These are phyloP conservation scores for Penicillium paxilli DNA, from an alignment of 495 filamentous ascomycete species.

Conservation along the genomic window DNA sequence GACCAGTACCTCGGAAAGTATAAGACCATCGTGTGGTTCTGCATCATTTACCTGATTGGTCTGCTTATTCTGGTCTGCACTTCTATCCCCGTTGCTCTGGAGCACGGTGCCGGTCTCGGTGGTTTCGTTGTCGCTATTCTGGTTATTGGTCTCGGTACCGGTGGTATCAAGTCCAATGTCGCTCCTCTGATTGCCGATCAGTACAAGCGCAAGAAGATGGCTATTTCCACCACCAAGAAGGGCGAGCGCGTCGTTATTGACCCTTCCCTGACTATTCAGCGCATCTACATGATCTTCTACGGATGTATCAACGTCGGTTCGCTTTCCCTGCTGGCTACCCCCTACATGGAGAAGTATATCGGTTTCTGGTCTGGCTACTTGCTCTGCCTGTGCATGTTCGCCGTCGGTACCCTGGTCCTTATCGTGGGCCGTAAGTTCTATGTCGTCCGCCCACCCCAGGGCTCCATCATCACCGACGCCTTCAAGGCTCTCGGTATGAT, in stretches of 20 bases:
- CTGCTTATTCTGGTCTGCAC: slow-evolving; percentile 51
- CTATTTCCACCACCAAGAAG: slow-evolving; percentile 48
- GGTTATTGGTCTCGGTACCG: slow-evolving; percentile 53
- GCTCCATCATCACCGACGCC: slow-evolving; percentile 60
- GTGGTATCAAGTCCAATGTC: slow-evolving; percentile 76
- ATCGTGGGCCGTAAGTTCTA: slow-evolving; percentile 58
- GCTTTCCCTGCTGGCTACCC: slow-evolving; percentile 62
- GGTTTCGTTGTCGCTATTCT: slow-evolving; percentile 50
- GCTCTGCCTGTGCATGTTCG: slow-evolving; percentile 64
- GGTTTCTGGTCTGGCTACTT: slow-evolving; percentile 78
- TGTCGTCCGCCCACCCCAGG: slow-evolving; percentile 62
- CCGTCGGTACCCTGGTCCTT: slow-evolving; percentile 52
- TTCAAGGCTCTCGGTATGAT: slow-evolving; percentile 64
- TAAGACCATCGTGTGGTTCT: slow-evolving; percentile 65
- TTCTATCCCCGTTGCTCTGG: slow-evolving; percentile 45
- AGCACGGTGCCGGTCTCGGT: slow-evolving; percentile 47
- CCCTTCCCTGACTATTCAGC: slow-evolving; percentile 70
- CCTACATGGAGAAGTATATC: slow-evolving; percentile 64
- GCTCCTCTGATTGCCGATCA: slow-evolving; percentile 69
- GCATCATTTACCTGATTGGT: slow-evolving; percentile 47
- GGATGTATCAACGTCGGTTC: slow-evolving; percentile 76
- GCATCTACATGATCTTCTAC: slow-evolving; percentile 76
- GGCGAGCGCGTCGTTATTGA: slow-evolving; percentile 78
- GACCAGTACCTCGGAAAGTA: slow-evolving; percentile 69
- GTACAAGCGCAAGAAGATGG: slow-evolving; percentile 64